Base-by-base conservation (phyloP, 2,329 filamentous ascomycete genomes). In the Exophiala alcalophila region DNA sequence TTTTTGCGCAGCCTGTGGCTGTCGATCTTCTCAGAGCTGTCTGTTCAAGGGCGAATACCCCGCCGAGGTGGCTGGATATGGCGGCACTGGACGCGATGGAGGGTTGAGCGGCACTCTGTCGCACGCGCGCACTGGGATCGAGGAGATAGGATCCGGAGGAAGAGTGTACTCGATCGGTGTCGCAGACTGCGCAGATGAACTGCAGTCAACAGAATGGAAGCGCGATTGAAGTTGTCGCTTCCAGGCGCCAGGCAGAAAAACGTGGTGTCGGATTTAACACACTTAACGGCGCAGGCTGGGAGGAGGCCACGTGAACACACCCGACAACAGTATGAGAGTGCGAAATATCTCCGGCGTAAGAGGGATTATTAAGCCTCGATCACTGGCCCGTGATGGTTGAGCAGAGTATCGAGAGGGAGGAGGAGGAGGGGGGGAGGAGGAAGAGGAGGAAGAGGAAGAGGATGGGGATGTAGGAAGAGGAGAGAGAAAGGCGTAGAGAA, bases 221-320 rank as follows among this genome's bases (percentile, higher is more conserved):
- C 16, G 24, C 21, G 20, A 27, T 29, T 37, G 32, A 16, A 37
- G 24, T 26, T 36, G 37, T 32, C 11, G 43, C n/a, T 12, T 23
- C n/a, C 9, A 40, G 14, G 43, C 16, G 43, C 43, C 43, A 40
- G 16, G 36, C 20, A 23, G 24, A 25, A 27, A 28, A 40, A 14
- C 23, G 43, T 18, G 20, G 15, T 19, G 5, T 31, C 43, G 43
- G 43, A 46, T 36, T 40, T 46, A 46, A 46, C 36, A 38, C 24
- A 27, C 12, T 46, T 46, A 46, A 30, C 43, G 23, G 39, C 39
- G 39, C 15, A 28, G 19, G 30, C 14, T 32, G 18, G 28, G 28
- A 30, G 18, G 10, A 8, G 18, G 10, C 20, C 38, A 40, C 20
- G 38, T 32, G 28, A 10, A 40, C 19, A 5, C 19, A 28, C 6